A percentile compares a stretch with the other conserved stretches of the same genome.
These are phyloP conservation scores for Termitomyces sp. DNA, from an alignment of 768 basidiomycete genomes.

Conservation along the genomic window DNA sequence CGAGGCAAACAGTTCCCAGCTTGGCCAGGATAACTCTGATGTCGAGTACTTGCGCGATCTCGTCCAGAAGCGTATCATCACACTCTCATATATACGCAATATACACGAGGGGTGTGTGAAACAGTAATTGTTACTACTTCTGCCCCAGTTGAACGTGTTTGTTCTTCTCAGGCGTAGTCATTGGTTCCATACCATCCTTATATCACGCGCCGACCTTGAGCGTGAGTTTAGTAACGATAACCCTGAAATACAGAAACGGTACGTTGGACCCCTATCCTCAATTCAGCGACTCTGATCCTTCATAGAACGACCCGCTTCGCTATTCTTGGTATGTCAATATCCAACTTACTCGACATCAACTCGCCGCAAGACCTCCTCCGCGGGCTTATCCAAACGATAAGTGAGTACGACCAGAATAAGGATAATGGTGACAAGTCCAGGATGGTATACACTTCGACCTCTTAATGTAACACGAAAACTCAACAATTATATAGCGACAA, in stretches of 20 bases:
- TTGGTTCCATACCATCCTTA: conserved; percentile 87
- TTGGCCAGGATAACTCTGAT: conserved; percentile 63
- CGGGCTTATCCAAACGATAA: conserved; percentile 64
- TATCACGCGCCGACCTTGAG: conserved; percentile 71
- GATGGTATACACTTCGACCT: conserved; percentile 44
- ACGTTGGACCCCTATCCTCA: conserved; percentile 14
- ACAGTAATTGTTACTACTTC: background rate
- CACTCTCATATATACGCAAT: conserved; percentile 80
- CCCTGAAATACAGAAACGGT: conserved; percentile 77
- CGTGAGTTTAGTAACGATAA: conserved; percentile 75
- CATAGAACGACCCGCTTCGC: conserved; percentile 78
- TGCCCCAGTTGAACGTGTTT: background rate
- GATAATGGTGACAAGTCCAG: conserved; percentile 72
- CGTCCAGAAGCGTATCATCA: conserved; percentile 81
- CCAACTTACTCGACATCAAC: conserved; percentile 75
- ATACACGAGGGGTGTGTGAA: conserved; percentile 79
- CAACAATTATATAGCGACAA: conserved; percentile 17
- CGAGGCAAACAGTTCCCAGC: conserved; percentile 41
- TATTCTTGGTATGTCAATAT: conserved; percentile 83
- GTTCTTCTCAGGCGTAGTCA: conserved; percentile 60
- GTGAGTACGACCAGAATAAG: conserved; percentile 76
- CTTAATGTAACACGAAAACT: conserved; percentile 2
- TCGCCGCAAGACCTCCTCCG: conserved; percentile 79
- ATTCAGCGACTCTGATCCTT: background rate
- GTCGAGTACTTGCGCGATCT: conserved; percentile 78